Conservation (phyloP, 306 rosid species). For the Biancaea sappan region DNA sequence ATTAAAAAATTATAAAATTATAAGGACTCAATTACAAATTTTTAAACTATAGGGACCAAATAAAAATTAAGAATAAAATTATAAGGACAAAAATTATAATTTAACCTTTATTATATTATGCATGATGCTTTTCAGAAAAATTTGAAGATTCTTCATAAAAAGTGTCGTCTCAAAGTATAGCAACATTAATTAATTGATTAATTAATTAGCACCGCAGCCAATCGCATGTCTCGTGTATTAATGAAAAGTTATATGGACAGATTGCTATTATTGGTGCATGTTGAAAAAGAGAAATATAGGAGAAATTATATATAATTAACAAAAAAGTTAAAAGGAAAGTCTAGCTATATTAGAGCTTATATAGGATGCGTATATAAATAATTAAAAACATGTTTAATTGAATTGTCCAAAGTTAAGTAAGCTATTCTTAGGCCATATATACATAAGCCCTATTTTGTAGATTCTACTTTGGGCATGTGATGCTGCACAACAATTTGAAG, state of each 20-base stretch:
- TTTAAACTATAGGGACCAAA: too few relatives aligned
- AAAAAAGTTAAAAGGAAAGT: background rate
- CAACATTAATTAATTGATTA: background rate
- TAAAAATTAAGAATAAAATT: too few relatives aligned
- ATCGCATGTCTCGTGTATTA: background rate
- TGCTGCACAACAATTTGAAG: conserved; percentile 18
- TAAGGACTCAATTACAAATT: too few relatives aligned
- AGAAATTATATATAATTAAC: too few relatives aligned
- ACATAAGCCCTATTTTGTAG: conserved; percentile 3
- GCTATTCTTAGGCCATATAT: background rate
- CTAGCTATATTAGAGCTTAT: conserved; percentile 12
- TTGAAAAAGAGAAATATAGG: background rate
- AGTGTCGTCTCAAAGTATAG: background rate
- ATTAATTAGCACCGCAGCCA: conserved; percentile 17
- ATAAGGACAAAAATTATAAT: too few relatives aligned
- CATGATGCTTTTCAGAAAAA: background rate
- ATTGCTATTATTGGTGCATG: background rate
- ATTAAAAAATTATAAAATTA: too few relatives aligned
- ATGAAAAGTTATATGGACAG: background rate
- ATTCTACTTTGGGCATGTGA: conserved; percentile 31
- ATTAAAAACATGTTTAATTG: background rate
- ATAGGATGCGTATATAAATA: background rate
- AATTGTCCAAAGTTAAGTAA: background rate
- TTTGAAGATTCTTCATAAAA: background rate
- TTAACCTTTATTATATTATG: too few relatives aligned